phyloP scores from a whole-genome alignment of 768 basidiomycete genomes.

The Auriscalpium microsporum region DNA sequence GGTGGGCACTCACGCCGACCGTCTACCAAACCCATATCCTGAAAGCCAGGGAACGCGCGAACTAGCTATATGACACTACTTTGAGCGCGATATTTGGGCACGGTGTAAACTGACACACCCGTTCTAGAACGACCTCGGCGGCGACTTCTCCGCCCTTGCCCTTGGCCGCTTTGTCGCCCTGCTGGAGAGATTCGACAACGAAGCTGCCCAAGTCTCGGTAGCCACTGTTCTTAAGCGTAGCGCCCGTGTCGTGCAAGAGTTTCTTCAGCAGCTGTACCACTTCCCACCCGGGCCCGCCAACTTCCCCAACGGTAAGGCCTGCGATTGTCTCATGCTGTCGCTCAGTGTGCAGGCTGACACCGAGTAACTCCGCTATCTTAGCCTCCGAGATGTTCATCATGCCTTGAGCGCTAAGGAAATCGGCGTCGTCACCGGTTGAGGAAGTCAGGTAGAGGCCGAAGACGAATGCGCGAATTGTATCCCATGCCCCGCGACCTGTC shows the following conservation, averaged over 20 bases:
- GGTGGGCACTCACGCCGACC: conserved; percentile 38
- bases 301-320: conserved; percentile 65
- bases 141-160: conserved; percentile 26
- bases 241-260: conserved; percentile 67
- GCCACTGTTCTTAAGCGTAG: conserved; percentile 47
- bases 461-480: conserved; percentile 67
- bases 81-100: neutral
- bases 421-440: conserved; percentile 39
- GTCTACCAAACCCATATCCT: conserved; percentile 63
- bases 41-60: conserved; percentile 71
- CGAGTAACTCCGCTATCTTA: conserved; percentile 67
- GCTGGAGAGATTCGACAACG: conserved; percentile 58
- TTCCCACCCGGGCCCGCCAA: conserved; percentile 67
- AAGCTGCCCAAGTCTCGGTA: conserved; percentile 69
- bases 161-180: conserved; percentile 32
- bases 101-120: conserved; percentile 33
- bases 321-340: conserved; percentile 57
- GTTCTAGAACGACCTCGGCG: conserved; percentile 55
- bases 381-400: conserved; percentile 44
- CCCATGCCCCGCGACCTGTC: conserved; percentile 76
- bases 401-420: conserved; percentile 59
- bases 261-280: conserved; percentile 58
- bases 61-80: conserved; percentile 47
- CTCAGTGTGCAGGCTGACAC: conserved; percentile 63
- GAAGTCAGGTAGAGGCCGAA: conserved; percentile 68